Conservation (phyloP, 2,329 filamentous ascomycete genomes). For the Fusarium phyllophilum region DNA sequence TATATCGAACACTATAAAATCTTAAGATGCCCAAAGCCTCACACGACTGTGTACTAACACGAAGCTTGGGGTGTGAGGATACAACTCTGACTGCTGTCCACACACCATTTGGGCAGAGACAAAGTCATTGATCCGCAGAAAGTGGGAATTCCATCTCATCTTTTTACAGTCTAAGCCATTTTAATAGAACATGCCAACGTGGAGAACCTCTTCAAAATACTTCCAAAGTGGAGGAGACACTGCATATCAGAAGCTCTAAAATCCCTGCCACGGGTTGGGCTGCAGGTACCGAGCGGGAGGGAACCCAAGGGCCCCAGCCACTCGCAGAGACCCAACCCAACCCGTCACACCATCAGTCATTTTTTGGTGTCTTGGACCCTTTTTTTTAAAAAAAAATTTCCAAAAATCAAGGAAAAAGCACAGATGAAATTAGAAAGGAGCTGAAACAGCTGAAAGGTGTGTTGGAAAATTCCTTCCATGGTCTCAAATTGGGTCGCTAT, state of each 20-base stretch:
- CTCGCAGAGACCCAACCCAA: slow-evolving; percentile 30
- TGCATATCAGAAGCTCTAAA: slow-evolving; percentile 12
- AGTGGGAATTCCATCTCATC: slow-evolving; percentile 17
- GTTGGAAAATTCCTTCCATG: slow-evolving; percentile 5
- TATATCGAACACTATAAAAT: not conserved
- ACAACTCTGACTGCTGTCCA: not conserved
- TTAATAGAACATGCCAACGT: slow-evolving; percentile 9
- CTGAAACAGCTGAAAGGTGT: slow-evolving; percentile 9
- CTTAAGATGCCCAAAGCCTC: not conserved
- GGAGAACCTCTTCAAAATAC: slow-evolving; percentile 9
- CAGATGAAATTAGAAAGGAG: not conserved
- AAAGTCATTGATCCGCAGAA: slow-evolving; percentile 5
- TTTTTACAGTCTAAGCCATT: slow-evolving; percentile 12
- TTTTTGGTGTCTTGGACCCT: slow-evolving; percentile 19
- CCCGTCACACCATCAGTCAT: slow-evolving; percentile 26
- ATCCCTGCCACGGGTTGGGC: slow-evolving; percentile 35
- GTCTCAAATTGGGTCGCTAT: slow-evolving; percentile 24
- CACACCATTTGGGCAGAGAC: slow-evolving; percentile 16
- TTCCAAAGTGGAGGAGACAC: slow-evolving; percentile 26
- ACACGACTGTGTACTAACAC: not conserved
- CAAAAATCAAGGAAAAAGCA: slow-evolving; percentile 23
- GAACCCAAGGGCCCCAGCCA: slow-evolving; percentile 33
- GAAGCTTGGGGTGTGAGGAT: slow-evolving; percentile 15
- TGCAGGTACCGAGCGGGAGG: slow-evolving; percentile 40
- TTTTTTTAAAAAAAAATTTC: not conserved